These are phyloP conservation scores for Nitzschia palea DNA, from an alignment of 108 stramenopile species.

Conservation along the genomic window DNA sequence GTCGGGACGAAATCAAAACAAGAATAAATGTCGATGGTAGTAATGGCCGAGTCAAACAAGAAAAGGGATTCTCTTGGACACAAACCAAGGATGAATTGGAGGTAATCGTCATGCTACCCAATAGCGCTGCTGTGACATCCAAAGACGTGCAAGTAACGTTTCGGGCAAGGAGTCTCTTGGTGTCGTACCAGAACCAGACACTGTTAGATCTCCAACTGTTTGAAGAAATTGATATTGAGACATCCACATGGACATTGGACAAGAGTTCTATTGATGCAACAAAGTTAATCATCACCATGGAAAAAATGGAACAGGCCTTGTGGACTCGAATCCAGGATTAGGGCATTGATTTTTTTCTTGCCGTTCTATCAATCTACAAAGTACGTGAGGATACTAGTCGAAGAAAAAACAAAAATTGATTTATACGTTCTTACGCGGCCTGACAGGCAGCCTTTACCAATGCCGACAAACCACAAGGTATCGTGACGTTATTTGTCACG, in stretches of 20 bases:
- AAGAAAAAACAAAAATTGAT: background rate
- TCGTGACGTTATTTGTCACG: too few relatives aligned
- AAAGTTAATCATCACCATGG: constrained; percentile 28
- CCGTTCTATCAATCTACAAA: background rate
- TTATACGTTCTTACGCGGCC: background rate
- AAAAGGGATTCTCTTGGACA: constrained; percentile 52
- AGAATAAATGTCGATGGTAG: too few relatives aligned
- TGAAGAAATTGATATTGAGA: constrained; percentile 53
- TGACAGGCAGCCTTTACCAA: constrained; percentile 10
- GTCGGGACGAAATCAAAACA: too few relatives aligned
- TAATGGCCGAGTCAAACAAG: background rate
- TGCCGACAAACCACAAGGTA: background rate
- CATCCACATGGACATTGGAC: constrained; percentile 71
- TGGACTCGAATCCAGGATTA: constrained; percentile 36
- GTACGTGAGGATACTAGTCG: background rate
- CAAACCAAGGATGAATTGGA: constrained; percentile 67
- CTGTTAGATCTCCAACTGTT: constrained; percentile 44
- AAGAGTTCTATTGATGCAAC: background rate
- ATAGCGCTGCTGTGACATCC: background rate
- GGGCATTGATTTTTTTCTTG: background rate
- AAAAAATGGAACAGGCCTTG: constrained; percentile 26
- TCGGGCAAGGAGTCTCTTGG: constrained; percentile 28
- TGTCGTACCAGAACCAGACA: constrained; percentile 27
- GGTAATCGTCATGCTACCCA: constrained; percentile 35
- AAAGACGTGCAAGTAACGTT: constrained; percentile 52